Base-by-base conservation (phyloP, 768 basidiomycete species). In the Neoboletus brunneissimus region DNA sequence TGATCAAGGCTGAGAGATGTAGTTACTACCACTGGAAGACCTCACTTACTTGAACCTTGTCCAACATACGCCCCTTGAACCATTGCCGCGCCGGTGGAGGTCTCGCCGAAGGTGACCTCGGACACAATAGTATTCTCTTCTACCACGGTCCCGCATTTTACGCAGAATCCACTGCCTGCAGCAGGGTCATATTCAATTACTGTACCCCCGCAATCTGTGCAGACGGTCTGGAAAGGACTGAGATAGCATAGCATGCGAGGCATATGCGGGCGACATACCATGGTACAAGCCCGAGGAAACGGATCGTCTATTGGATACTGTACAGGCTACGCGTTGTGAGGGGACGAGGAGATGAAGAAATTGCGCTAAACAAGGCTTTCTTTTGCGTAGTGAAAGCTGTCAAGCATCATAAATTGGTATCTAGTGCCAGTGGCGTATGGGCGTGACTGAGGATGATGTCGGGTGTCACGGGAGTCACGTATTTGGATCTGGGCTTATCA, bases 61-160 rank as follows among this genome's bases (percentile, higher is more conserved):
- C 83, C 91, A 13, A 99, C 93, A 65, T 91, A 97, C 3, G 89
- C 87, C 3, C 97, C 97, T 66, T 95, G 90, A 2, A 97, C 95
- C 79, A 98, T 91, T 1, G 96, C 95, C 5, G 94, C 92, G 25
- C 97, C 97, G 29, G 83, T 81, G 12, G 88, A 82, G 5, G 90
- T 89, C 77, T 99, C 97, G n/a, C 94, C 93, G 63, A 99, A 99
- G 1, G 87, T 85, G 53, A 99, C 84, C 69, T 99, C 97, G 59
- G 88, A 90, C 11, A 98, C 92, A 57, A 98, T 94, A 3, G 88
- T 85, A 66, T 93, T 94, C 72, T 97, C 92, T 73, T 96, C 93
- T 11, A 96, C 79, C 18, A 98, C 94, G 8, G 87, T 89, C 45
- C 92, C 93, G 64, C 95, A 98, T 62, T 81, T 77, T 1, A 88